These are phyloP conservation scores for Claviceps quebecensis DNA, from an alignment of 2,329 filamentous ascomycete genomes.

Conservation along the genomic window DNA sequence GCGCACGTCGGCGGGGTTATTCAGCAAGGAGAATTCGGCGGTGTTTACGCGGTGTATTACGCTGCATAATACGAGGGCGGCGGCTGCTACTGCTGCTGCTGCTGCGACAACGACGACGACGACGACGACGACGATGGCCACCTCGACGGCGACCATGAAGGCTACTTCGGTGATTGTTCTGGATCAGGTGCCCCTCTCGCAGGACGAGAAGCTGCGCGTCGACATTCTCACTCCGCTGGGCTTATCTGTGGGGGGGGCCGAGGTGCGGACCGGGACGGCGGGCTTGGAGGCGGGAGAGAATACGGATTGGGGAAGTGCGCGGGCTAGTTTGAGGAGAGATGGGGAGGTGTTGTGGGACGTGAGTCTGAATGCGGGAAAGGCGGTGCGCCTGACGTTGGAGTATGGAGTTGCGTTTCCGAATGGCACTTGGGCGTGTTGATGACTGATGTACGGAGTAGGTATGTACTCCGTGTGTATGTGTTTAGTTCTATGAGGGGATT, in stretches of 20 bases:
- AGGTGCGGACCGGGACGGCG: constrained; percentile 19
- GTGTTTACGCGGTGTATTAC: constrained; percentile 32
- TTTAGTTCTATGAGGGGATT: background rate
- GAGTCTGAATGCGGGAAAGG: constrained; percentile 36
- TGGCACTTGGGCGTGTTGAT: constrained; percentile 21
- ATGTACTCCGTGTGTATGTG: background rate
- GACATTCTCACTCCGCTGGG: constrained; percentile 33
- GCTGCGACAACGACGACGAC: too few species aligned
- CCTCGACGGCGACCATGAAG: constrained; percentile 6
- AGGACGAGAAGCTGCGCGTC: constrained; percentile 40
- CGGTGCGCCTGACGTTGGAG: constrained; percentile 40
- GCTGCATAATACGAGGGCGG: constrained; percentile 34
- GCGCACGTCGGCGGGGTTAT: constrained; percentile 33
- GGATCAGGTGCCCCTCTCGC: constrained; percentile 43
- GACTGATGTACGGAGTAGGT: background rate
- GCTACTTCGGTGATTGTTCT: constrained; percentile 32
- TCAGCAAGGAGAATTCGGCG: constrained; percentile 33
- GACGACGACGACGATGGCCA: too few species aligned
- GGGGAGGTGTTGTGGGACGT: constrained; percentile 45
- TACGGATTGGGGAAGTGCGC: constrained; percentile 35
- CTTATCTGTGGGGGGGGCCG: constrained; percentile 22
- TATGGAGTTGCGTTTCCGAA: constrained; percentile 42
- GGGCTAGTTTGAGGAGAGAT: constrained; percentile 33
- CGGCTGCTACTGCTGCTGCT: too few species aligned
- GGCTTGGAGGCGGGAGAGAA: constrained; percentile 11